Evolutionary conservation across 768 basidiomycete species (phyloP).

Genomic region (Trametopsis cervina): DNA sequence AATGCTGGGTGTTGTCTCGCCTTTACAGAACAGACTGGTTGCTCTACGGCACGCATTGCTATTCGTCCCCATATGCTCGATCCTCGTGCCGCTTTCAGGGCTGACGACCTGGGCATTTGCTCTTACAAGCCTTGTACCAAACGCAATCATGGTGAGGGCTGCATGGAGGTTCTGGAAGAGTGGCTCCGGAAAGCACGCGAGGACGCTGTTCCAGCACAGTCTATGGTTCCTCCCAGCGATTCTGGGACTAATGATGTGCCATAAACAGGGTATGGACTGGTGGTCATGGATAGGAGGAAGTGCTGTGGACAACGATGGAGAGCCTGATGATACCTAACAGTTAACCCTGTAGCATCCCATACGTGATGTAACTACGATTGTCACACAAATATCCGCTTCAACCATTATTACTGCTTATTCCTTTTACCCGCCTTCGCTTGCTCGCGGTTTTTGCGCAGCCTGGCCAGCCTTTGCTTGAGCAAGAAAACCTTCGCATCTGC

Average conservation of each 20-base stretch:
- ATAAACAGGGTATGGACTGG: constrained; percentile 86
- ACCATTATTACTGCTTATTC: constrained; percentile 5
- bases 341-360: neutral
- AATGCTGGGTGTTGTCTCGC: constrained; percentile 83
- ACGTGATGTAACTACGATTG: no score
- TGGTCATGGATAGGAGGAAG: constrained; percentile 44
- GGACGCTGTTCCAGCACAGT: constrained; percentile 69
- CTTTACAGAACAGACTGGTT: constrained; percentile 77
- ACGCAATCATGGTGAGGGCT: constrained; percentile 56
- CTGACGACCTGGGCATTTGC: constrained; percentile 92
- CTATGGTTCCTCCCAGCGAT: constrained; percentile 90
- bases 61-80: constrained; percentile 68
- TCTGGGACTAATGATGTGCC: constrained; percentile 89
- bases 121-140: constrained; percentile 67
- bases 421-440: constrained; percentile 24
- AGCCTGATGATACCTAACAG: neutral
- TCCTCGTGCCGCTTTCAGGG: constrained; percentile 83
- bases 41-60: constrained; percentile 76
- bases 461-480: constrained; percentile 61
- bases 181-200: constrained; percentile 73
- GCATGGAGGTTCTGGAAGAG: constrained; percentile 71
- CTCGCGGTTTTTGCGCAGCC: constrained; percentile 42
- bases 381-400: no score
- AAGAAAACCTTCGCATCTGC: constrained; percentile 67
- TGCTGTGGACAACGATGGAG: constrained; percentile 3